Conservation (phyloP, 2,329 filamentous ascomycete genomes). For the Cytospora piceae region DNA sequence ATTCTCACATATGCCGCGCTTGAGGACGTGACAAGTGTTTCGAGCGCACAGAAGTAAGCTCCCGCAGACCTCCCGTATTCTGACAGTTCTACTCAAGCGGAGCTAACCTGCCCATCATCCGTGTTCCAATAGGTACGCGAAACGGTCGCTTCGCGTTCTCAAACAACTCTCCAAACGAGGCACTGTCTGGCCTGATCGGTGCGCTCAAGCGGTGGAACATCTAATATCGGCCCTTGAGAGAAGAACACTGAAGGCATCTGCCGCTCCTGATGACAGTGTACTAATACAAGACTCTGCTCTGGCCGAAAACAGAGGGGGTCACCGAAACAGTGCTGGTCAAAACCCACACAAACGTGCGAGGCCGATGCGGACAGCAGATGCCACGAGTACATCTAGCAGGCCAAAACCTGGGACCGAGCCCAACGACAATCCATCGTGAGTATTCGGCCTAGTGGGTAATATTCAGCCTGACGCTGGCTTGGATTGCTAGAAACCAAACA, state of each 20-base stretch:
- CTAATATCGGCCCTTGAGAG: slow-evolving; percentile 29
- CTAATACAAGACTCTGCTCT: background rate
- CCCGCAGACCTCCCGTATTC: too few species aligned
- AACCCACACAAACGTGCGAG: background rate
- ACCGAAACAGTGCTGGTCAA: slow-evolving; percentile 4
- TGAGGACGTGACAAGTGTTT: slow-evolving; percentile 29
- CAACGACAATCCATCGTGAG: background rate
- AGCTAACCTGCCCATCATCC: background rate
- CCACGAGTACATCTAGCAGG: background rate
- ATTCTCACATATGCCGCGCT: slow-evolving; percentile 32
- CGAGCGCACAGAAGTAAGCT: slow-evolving; percentile 29
- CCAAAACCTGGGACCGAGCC: background rate
- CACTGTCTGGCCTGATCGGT: slow-evolving; percentile 32
- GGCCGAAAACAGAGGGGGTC: background rate
- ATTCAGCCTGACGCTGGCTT: background rate
- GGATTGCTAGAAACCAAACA: background rate
- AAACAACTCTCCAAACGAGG: slow-evolving; percentile 30
- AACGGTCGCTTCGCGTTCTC: slow-evolving; percentile 28
- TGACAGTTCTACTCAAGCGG: background rate
- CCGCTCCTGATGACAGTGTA: background rate
- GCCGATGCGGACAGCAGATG: background rate
- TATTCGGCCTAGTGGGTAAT: background rate
- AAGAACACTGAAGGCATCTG: slow-evolving; percentile 14
- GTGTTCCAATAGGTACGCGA: slow-evolving; percentile 28
- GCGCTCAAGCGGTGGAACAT: slow-evolving; percentile 29